A percentile compares a stretch with the other conserved stretches of the same genome.
Evolutionary conservation across 345 rosid genomes (phyloP).

Genomic region (Pseudoturritis turrita): DNA sequence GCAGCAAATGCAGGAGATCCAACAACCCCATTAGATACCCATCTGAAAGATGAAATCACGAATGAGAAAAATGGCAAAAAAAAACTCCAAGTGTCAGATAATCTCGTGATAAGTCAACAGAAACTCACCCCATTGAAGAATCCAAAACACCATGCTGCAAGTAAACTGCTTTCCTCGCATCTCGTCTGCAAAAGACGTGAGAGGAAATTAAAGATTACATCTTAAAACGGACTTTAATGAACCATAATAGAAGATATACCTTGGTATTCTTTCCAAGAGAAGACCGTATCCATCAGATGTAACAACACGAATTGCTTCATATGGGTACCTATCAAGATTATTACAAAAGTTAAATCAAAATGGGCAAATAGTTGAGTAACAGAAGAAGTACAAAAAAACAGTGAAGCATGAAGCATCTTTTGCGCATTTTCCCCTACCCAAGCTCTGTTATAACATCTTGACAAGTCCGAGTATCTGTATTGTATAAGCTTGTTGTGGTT

Average conservation of each 20-base stretch:
- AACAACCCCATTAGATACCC: conserved; percentile 95
- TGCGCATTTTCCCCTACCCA: conserved; percentile 44
- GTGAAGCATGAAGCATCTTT: neutral
- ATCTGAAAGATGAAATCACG: conserved; percentile 40
- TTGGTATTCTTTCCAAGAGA: conserved; percentile 90
- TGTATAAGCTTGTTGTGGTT: conserved; percentile 40
- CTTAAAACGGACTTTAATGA: neutral
- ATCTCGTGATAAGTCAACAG: neutral
- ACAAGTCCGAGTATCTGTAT: conserved; percentile 89
- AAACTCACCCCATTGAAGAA: conserved; percentile 91
- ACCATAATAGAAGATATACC: conserved; percentile 36
- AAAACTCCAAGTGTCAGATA: neutral
- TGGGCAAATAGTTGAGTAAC: neutral
- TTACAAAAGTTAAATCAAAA: neutral
- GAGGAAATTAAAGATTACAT: neutral
- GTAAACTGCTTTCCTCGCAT: conserved; percentile 82
- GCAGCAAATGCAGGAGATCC: conserved; percentile 99
- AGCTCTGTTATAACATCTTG: conserved; percentile 94
- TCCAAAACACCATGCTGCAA: conserved; percentile 90
- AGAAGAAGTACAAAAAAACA: neutral
- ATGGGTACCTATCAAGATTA: conserved; percentile 59
- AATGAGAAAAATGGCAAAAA: neutral
- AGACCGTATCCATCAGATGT: conserved; percentile 94
- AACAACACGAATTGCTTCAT: conserved; percentile 83
- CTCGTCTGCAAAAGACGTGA: conserved; percentile 50